Evolutionary conservation across 169 alveolate genomes (phyloP), one percentile per base, ranked within the genome.

Genomic region (Neospora caninum): DNA sequence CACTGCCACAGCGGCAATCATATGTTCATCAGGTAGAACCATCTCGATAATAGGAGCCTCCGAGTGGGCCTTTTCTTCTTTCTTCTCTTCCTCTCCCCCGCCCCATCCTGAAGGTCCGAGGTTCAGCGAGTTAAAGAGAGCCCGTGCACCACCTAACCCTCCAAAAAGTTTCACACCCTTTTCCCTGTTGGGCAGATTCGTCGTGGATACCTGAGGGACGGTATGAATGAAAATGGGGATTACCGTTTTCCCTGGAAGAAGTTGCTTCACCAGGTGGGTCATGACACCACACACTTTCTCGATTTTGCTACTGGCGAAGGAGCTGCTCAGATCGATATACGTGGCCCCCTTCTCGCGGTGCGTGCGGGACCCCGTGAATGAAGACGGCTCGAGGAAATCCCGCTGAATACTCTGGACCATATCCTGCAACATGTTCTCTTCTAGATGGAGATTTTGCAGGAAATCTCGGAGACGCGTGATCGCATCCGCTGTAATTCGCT

Each of bases 211-310:
- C 43, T 13, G 84, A 2, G 45, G 39, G 27, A 73, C 84, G 45
- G 42, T 34, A 43, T 73, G 84, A 36, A 73, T 73, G 84, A 73
- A 73, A 73, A 73, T 73, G n/a, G 84, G 84, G 20, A 73, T 36
- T 27, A 73, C 84, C 13, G n/a, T 73, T 27, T 73, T 73, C 49
- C 84, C 84, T 20, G 39, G 45, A 1, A 73, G 43, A 1, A 73
- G 84, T 73, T 36, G 45, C 43, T 73, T 22, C 49, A 73, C 84
- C 16, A 31, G 84, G 45, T 73, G 84, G 25, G 45, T 73, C 84
- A 73, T 36, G n/a, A 73, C 84, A 13, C 22, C 43, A 43, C 84
- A 73, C 39, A 73, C 84, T n/a, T 73, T 73, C 43, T 73, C 84
- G 27, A 73, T 36, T 73, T 73, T 73, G 84, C 84, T 73, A 43